Conservation (phyloP, 2,329 filamentous ascomycete genomes). For the Alternaria arbusti region DNA sequence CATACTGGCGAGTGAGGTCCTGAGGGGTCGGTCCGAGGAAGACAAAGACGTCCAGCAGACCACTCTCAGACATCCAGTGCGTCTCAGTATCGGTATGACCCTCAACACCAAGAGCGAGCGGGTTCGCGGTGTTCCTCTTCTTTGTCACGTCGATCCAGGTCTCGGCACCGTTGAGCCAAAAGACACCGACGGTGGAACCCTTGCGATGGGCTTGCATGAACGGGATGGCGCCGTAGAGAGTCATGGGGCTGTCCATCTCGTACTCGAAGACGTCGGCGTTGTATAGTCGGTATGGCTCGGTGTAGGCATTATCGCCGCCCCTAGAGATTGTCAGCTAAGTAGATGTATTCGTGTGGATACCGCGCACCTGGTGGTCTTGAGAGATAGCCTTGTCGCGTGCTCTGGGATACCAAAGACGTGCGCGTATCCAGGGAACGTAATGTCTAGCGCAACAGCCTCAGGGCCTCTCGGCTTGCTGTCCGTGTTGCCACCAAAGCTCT, state of each 20-base stretch:
- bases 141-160: slow-evolving; percentile 98
- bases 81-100: slow-evolving; percentile 80
- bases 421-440: slow-evolving; percentile 88
- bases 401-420: slow-evolving; percentile 95
- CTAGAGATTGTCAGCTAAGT: slow-evolving; percentile 35
- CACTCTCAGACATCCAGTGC: slow-evolving; percentile 96
- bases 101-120: slow-evolving; percentile 73
- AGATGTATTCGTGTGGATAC: neutral
- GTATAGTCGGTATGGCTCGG: slow-evolving; percentile 91
- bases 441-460: slow-evolving; percentile 89
- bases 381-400: slow-evolving; percentile 84
- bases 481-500: slow-evolving; percentile 92
- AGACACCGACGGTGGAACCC: slow-evolving; percentile 90
- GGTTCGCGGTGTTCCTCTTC: slow-evolving; percentile 73
- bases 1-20: slow-evolving; percentile 81
- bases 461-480: slow-evolving; percentile 95
- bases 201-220: slow-evolving; percentile 98
- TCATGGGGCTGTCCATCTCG: slow-evolving; percentile 96
- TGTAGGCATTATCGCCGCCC: slow-evolving; percentile 83
- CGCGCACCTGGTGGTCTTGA: slow-evolving; percentile 79
- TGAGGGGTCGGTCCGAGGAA: slow-evolving; percentile 88
- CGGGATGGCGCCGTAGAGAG: slow-evolving; percentile 94
- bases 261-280: slow-evolving; percentile 99
- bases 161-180: slow-evolving; percentile 97
- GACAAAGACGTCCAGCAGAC: slow-evolving; percentile 89